Evolutionary conservation across 2,329 filamentous ascomycete genomes (phyloP).

Genomic region (Hymenoscyphus occultus): DNA sequence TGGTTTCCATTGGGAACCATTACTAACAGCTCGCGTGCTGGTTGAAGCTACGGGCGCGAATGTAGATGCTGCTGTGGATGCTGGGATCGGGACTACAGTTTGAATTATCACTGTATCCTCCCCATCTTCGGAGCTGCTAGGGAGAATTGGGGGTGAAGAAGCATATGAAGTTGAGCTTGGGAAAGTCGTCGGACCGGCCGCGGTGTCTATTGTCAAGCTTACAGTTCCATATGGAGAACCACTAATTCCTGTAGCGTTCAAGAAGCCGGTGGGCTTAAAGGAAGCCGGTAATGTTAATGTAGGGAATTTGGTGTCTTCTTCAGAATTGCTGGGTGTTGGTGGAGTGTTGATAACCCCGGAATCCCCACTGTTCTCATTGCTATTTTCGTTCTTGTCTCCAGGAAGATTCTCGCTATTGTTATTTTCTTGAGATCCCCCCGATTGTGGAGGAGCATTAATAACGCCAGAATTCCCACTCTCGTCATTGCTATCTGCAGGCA

Average conservation of each 20-base stretch:
- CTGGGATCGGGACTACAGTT: constrained; percentile 6
- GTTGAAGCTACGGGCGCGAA: not conserved
- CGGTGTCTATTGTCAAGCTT: not conserved
- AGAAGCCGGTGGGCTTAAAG: not conserved
- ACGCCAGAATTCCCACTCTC: not conserved
- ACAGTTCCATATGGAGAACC: not conserved
- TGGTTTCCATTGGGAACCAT: constrained; percentile 15
- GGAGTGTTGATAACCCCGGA: not conserved
- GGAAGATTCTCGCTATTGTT: not conserved
- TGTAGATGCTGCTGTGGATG: not conserved
- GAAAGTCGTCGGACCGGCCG: not conserved
- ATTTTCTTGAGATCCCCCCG: not conserved
- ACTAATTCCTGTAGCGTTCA: not conserved
- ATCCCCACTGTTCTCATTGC: not conserved
- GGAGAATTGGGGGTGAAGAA: constrained; percentile 6
- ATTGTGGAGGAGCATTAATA: too few relatives aligned
- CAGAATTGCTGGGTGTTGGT: not conserved
- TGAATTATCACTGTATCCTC: not conserved
- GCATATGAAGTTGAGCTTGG: constrained; percentile 1
- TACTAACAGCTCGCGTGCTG: not conserved
- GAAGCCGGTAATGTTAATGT: not conserved
- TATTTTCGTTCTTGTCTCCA: not conserved
- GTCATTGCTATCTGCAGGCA: not conserved
- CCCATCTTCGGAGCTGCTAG: not conserved
- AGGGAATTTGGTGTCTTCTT: not conserved